Conservation (phyloP, 2,329 filamentous ascomycete genomes). For the Colletotrichum sansevieriae region DNA sequence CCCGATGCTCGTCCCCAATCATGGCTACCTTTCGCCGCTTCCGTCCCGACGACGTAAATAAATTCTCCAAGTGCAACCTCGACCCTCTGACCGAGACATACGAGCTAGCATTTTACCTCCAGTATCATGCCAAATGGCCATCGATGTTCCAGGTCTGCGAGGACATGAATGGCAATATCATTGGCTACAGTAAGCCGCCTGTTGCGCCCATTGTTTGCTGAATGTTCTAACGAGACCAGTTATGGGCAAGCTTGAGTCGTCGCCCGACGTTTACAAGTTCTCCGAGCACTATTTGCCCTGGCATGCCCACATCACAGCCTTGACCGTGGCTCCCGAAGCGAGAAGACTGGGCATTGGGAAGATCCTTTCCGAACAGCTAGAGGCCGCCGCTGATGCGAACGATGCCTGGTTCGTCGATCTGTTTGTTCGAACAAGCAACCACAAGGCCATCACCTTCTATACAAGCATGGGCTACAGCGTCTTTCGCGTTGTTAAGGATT, state of each 20-base stretch:
- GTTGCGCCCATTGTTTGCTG: slow-evolving; percentile 26
- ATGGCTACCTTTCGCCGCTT: slow-evolving; percentile 93
- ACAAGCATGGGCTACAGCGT: slow-evolving; percentile 92
- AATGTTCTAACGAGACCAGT: slow-evolving; percentile 66
- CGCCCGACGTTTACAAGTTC: slow-evolving; percentile 78
- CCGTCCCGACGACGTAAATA: slow-evolving; percentile 85
- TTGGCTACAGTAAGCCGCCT: slow-evolving; percentile 84
- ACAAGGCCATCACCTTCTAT: slow-evolving; percentile 89
- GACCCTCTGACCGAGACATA: slow-evolving; percentile 99
- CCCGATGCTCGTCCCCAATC: slow-evolving; percentile 16
- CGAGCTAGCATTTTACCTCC: slow-evolving; percentile 93
- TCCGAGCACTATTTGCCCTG: slow-evolving; percentile 97
- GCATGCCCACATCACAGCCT: slow-evolving; percentile 97
- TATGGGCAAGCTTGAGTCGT: slow-evolving; percentile 96
- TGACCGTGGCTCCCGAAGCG: slow-evolving; percentile 90
- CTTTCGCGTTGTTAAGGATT: slow-evolving; percentile 88
- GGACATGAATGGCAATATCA: slow-evolving; percentile 86
- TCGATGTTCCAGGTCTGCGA: slow-evolving; percentile 94
- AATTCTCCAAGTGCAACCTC: slow-evolving; percentile 93
- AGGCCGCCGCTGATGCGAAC: slow-evolving; percentile 83
- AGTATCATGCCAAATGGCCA: slow-evolving; percentile 97
- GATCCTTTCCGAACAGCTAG: slow-evolving; percentile 83
- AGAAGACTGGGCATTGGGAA: slow-evolving; percentile 89
- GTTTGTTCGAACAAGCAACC: slow-evolving; percentile 91
- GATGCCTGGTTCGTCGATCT: slow-evolving; percentile 96